Base-by-base conservation (phyloP, 306 rosid genomes). In the Vigna angularis region DNA sequence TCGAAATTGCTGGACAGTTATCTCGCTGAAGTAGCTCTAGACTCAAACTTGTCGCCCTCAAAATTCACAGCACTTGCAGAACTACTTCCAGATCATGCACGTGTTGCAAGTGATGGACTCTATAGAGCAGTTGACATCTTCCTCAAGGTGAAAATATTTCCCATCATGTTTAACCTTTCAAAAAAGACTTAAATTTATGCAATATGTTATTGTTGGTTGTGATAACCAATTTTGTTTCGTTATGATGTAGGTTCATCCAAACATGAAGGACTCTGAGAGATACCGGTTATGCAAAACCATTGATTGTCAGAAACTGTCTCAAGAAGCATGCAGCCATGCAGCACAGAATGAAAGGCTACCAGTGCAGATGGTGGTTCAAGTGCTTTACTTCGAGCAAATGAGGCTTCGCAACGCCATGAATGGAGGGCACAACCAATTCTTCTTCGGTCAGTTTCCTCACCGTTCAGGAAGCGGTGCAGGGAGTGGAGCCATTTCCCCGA, bases 251-350 rank as follows among this genome's bases (percentile, higher is more conserved):
- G 99, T 93, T 72, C 99, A 96, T 81, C 93, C 94, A 30, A 93
- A 91, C 86, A 85, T 91, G 13, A 96, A 96, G 86, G 99, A 96
- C 17, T 78, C 93, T 0, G 99, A 96, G 76, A 83, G 93, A 7
- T 86, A 91, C 82, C 90, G 97, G n/a, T 84, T 96, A 3, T 88
- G 98, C 94, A 96, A 96, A 79, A 90, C 94, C 78, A 90, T 96
- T 1, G 98, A 96, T 83, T 88, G 93, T 58, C 97, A 96, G 76
- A 96, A 96, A 85, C 83, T 96, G 40, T 81, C 96, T 12, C 97
- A 96, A 88, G 99, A 96, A 85, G 98, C 97, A 2, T 93, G 99
- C 79, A 93, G 99, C 77, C 99, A 96, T 49, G 99, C 99, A 36
- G 98, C 99, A 40, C 99, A 96, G 82, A 96, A 96, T 11, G 99